Percentiles rank a stretch among this genome's conserved stretches.
These are phyloP conservation scores for Yamadazyma aaseri DNA, from an alignment of 1,139 yeast species.

Conservation along the genomic window DNA sequence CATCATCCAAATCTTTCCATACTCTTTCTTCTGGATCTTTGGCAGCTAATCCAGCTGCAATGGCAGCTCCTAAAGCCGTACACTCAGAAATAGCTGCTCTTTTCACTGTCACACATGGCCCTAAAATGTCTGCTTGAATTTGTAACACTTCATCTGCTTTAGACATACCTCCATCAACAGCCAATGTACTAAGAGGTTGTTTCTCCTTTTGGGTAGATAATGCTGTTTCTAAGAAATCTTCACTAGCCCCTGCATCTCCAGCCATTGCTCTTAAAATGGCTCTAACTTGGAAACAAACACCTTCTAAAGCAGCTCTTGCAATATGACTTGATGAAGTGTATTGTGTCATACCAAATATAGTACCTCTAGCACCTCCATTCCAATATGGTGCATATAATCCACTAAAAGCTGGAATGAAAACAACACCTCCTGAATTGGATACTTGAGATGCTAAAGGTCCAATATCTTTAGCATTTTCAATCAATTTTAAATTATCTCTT, in stretches of 20 bases:
- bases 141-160: conserved; percentile 90
- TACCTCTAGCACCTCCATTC: conserved; percentile 91
- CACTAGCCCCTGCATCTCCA: conserved; percentile 66
- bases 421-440: conserved; percentile 84
- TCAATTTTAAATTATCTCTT: conserved; percentile 82
- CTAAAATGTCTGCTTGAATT: conserved; percentile 88
- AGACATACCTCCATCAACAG: conserved; percentile 97
- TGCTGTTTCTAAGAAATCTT: conserved; percentile 46
- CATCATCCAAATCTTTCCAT: conserved; percentile 78
- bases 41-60: conserved; percentile 84
- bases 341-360: conserved; percentile 90
- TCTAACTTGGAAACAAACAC: conserved; percentile 91
- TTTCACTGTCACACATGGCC: conserved; percentile 79
- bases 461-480: conserved; percentile 79
- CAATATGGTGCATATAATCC: conserved; percentile 96
- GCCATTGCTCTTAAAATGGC: conserved; percentile 92
- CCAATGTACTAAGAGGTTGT: conserved; percentile 53
- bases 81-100: conserved; percentile 86
- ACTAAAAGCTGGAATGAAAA: conserved; percentile 91
- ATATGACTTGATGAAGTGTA: conserved; percentile 84
- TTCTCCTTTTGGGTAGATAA: conserved; percentile 41
- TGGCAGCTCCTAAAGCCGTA: conserved; percentile 95
- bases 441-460: conserved; percentile 89
- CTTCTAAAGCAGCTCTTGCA: conserved; percentile 93
- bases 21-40: conserved; percentile 58